Evolutionary conservation across 305 asterid species (phyloP).

Genomic region (Stenogyne calaminthoides): DNA sequence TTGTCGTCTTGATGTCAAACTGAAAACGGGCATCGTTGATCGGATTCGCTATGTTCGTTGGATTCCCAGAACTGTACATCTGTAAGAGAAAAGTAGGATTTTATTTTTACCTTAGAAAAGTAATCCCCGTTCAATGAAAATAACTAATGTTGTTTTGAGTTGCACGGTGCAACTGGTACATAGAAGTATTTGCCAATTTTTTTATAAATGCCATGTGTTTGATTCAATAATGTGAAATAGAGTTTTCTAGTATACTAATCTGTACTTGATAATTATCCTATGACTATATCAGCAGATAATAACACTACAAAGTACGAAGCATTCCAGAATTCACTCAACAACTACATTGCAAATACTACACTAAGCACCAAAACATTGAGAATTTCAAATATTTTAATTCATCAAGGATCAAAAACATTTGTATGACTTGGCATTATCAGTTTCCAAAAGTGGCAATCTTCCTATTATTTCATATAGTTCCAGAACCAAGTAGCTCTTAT

Average conservation of each 20-base stretch:
- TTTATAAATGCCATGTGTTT: neutral
- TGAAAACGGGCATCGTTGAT: constrained; percentile 86
- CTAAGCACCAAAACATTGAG: neutral
- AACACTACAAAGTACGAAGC: neutral
- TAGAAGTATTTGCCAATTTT: too few species aligned
- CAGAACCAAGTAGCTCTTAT: neutral
- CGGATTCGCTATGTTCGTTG: constrained; percentile 97
- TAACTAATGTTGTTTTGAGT: too few species aligned
- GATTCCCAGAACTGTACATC: constrained; percentile 99
- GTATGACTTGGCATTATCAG: neutral
- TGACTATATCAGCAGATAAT: neutral
- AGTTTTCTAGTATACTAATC: neutral
- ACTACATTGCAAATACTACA: neutral
- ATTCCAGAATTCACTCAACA: neutral
- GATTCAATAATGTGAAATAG: neutral
- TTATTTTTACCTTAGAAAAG: neutral
- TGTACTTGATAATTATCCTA: neutral
- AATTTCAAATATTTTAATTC: neutral
- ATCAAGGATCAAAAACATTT: neutral
- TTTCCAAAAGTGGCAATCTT: neutral
- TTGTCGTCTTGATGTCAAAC: constrained; percentile 80
- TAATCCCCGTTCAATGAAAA: too few species aligned
- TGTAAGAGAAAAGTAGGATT: constrained; percentile 38
- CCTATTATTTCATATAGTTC: neutral
- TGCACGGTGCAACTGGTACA: too few species aligned